Base-by-base conservation (phyloP, 768 basidiomycete species). In the Tephrocybe sp. region DNA sequence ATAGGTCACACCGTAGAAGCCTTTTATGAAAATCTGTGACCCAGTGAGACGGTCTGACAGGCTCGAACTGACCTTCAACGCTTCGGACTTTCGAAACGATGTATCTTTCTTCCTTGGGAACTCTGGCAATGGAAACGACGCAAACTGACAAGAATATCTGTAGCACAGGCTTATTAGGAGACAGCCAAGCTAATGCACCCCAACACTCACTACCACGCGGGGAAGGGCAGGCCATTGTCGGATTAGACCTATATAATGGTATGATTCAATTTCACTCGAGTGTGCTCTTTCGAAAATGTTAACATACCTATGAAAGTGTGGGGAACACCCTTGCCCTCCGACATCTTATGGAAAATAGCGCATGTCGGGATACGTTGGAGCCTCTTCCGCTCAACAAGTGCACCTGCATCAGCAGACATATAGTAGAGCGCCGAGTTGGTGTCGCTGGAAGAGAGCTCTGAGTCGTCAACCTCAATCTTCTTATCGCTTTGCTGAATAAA, bases 141-240 rank as follows among this genome's bases (percentile, higher is more conserved):
- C 73, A 73, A 25, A 84, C 78, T 0, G 83, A 81, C 14, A 87
- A 70, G 67, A 88, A 88, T 32, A 88, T 76, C 79, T 85, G 48
- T 28, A 15, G 3, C 2, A 11, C 10, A 37, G 48, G 25, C 45
- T 15, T 3, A 28, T 23, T 21, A 53, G 42, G 26, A 14, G 6
- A 10, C 11, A 18, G 33, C n/a, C 24, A 6, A 1, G n/a, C n/a
- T 1, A 46, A 26, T n/a, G 5, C 21, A 43, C 15, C 9, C 1
- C 20, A 1, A 20, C 21, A 75, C 81, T 56, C 57, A 84, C 84
- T 15, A 84, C 78, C 23, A 87, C 76, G 2, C 76, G 72, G 28
- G 86, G 86, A n/a, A 89, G 72, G 15, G 84, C 77, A 18, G 85
- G 85, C 81, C 84, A 84, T 59, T 81, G 84, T 3, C 78, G 74